Percentiles rank a stretch among this genome's conserved stretches.
Conservation (phyloP, 768 basidiomycete genomes). For the Pleurotus giganteus region DNA sequence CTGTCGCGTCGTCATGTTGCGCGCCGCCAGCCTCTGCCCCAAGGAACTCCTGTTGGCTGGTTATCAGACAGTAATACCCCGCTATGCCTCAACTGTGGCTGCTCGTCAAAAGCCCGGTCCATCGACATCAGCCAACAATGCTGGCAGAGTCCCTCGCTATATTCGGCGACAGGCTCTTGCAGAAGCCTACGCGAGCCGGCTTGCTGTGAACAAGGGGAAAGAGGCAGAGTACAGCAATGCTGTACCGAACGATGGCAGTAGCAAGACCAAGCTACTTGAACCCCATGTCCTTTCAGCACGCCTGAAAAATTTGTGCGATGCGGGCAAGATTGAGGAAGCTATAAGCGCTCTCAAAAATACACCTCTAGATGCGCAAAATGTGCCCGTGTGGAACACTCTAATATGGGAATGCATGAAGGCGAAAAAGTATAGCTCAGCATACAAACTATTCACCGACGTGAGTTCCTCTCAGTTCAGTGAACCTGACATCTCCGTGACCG, state of each 20-base stretch:
- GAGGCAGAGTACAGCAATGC: slow-evolving; percentile 13
- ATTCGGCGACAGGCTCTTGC: slow-evolving; percentile 23
- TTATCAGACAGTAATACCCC: slow-evolving; percentile 2
- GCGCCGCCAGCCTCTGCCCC: not conserved
- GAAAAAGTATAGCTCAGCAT: slow-evolving; percentile 56
- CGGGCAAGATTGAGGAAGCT: slow-evolving; percentile 59
- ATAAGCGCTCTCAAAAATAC: slow-evolving; percentile 63
- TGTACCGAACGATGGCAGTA: slow-evolving; percentile 15
- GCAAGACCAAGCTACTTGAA: slow-evolving; percentile 41
- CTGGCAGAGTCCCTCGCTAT: slow-evolving; percentile 24
- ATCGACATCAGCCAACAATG: not conserved
- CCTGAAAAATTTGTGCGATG: slow-evolving; percentile 54
- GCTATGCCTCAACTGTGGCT: slow-evolving; percentile 1
- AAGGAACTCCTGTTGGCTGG: slow-evolving; percentile 5
- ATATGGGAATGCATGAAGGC: slow-evolving; percentile 63
- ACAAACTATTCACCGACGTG: slow-evolving; percentile 70
- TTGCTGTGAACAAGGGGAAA: slow-evolving; percentile 4
- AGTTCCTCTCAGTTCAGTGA: slow-evolving; percentile 15
- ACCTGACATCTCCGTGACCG: not conserved
- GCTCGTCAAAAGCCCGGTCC: not conserved
- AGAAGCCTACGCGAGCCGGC: slow-evolving; percentile 4
- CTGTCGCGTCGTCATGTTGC: not conserved
- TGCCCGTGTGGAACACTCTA: slow-evolving; percentile 76
- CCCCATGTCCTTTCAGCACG: slow-evolving; percentile 62
- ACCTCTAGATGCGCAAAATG: slow-evolving; percentile 73